Evolutionary conservation across 345 rosid genomes (phyloP).

Genomic region (Physaria fendleri): DNA sequence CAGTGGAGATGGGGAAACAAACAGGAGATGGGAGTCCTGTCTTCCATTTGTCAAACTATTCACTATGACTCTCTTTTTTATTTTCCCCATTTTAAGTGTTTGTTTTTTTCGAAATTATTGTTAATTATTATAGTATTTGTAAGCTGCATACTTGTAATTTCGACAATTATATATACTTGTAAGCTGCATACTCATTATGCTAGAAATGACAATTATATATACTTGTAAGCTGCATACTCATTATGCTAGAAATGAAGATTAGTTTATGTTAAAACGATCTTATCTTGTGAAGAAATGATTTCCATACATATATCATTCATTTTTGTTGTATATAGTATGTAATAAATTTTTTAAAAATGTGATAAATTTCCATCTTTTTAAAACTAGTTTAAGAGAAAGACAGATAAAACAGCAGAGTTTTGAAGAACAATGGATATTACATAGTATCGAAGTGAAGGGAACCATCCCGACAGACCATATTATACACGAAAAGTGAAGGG

Average conservation of each 20-base stretch:
- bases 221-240: too few species aligned
- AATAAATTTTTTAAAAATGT: background rate
- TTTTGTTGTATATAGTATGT: background rate
- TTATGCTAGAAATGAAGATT: background rate
- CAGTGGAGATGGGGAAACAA: slow-evolving; percentile 45
- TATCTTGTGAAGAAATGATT: background rate
- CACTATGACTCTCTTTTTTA: slow-evolving; percentile 29
- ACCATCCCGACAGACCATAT: too few species aligned
- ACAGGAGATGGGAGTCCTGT: slow-evolving; percentile 43
- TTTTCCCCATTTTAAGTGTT: background rate
- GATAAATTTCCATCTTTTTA: background rate
- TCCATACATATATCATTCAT: background rate
- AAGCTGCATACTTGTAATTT: slow-evolving; percentile 9
- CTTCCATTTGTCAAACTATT: slow-evolving; percentile 36
- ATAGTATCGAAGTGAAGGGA: too few species aligned
- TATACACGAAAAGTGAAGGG: too few species aligned
- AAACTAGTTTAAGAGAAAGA: background rate
- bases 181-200: too few species aligned
- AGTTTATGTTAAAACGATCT: background rate
- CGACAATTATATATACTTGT: too few species aligned
- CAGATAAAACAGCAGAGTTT: background rate
- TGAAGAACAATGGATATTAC: background rate
- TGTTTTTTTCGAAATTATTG: background rate
- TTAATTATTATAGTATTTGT: slow-evolving; percentile 21
- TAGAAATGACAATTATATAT: too few species aligned